phyloP scores from a whole-genome alignment of 331 rosid genomes.

The Rosa hybrid region DNA sequence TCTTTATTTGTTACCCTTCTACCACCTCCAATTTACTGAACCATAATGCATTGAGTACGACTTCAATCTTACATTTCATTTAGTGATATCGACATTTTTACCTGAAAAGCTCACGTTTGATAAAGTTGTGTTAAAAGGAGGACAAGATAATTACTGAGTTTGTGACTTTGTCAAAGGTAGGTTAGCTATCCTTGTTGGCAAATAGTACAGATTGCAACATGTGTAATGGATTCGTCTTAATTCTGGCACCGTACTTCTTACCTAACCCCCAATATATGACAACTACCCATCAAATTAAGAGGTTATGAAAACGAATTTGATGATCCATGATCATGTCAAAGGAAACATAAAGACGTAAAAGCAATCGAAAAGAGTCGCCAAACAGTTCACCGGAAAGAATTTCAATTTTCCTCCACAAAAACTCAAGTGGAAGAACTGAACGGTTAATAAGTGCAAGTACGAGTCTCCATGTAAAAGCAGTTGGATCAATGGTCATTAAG shows the following conservation, averaged over 20 bases:
- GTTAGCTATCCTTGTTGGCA: slow-evolving; percentile 9
- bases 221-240: background rate
- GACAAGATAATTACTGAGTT: background rate
- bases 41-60: background rate
- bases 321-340: background rate
- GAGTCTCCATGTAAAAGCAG: slow-evolving; percentile 14
- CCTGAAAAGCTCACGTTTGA: background rate
- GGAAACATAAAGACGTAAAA: background rate
- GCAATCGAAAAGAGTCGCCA: background rate
- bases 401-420: background rate
- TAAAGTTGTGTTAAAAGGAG: background rate
- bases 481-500: slow-evolving; percentile 51
- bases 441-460: background rate
- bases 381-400: background rate
- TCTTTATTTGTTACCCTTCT: background rate
- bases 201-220: background rate
- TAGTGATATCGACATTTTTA: slow-evolving; percentile 7
- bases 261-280: background rate
- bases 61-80: background rate
- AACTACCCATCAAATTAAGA: background rate
- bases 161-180: slow-evolving; percentile 7
- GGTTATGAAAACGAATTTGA: background rate
- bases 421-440: background rate
- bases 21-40: background rate
- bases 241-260: background rate